phyloP scores from a whole-genome alignment of 768 basidiomycete genomes.

The Mycena amicta region DNA sequence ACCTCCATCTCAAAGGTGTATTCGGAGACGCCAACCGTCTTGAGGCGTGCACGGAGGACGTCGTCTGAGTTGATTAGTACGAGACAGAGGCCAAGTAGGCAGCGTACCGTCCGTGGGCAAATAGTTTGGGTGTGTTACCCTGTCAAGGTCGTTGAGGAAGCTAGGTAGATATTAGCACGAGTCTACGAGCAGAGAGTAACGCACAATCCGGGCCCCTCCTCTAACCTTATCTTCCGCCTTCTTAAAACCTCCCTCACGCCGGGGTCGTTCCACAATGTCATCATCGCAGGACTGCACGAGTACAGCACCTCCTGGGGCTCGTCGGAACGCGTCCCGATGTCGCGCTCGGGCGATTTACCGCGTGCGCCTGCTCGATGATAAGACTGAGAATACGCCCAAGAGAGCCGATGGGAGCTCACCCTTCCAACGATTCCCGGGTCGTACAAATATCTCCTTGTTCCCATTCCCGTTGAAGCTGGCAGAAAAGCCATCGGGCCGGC shows the following conservation, averaged over 20 bases:
- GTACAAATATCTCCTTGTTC: constrained; percentile 60
- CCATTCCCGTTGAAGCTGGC: constrained; percentile 18
- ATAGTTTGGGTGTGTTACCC: constrained; percentile 64
- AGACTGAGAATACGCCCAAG: background rate
- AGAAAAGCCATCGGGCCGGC: constrained; percentile 17
- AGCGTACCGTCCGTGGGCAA: constrained; percentile 66
- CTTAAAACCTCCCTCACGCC: constrained; percentile 57
- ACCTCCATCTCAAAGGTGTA: constrained; percentile 81
- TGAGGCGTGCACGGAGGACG: constrained; percentile 74
- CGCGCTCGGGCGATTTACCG: constrained; percentile 3
- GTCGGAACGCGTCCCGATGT: constrained; percentile 31
- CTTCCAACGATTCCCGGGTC: constrained; percentile 71
- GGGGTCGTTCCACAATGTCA: constrained; percentile 66
- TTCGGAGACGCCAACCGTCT: constrained; percentile 79
- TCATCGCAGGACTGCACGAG: constrained; percentile 65
- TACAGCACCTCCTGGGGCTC: constrained; percentile 64
- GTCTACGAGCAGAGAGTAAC: constrained; percentile 30
- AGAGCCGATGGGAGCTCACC: constrained; percentile 34
- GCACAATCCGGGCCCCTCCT: constrained; percentile 78
- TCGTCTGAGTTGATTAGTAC: constrained; percentile 49
- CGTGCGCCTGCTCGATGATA: background rate
- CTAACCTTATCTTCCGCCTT: constrained; percentile 61
- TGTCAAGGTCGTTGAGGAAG: constrained; percentile 69
- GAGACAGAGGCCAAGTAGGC: background rate
- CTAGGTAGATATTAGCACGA: constrained; percentile 36